A percentile compares a stretch with the other conserved stretches of the same genome.
Evolutionary conservation across 306 rosid species (phyloP).

Genomic region (Trifolium subterraneum): DNA sequence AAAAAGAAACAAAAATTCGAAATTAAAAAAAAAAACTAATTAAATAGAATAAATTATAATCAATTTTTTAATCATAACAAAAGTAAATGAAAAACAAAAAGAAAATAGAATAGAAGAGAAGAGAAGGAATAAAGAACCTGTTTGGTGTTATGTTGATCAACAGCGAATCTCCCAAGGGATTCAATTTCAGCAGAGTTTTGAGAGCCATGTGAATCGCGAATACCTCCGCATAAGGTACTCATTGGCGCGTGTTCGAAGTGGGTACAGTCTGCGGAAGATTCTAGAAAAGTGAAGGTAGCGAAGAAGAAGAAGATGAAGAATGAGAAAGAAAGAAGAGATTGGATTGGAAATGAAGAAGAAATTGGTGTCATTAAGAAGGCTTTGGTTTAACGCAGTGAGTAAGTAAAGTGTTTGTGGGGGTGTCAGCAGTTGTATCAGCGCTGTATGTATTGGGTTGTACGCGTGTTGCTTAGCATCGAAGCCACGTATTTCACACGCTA

Average conservation of each 20-base stretch:
- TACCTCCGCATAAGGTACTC: constrained; percentile 69
- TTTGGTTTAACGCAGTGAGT: constrained; percentile 22
- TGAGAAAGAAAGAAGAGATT: neutral
- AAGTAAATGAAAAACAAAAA: no score
- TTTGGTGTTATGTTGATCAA: constrained; percentile 77
- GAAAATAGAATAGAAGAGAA: neutral
- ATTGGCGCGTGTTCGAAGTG: constrained; percentile 46
- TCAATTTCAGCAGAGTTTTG: constrained; percentile 67
- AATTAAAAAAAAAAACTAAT: no score
- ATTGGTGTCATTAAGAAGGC: constrained; percentile 46
- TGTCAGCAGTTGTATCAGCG: no score
- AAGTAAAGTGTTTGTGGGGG: neutral
- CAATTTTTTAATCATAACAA: no score
- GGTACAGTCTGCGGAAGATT: constrained; percentile 33
- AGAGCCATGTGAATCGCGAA: constrained; percentile 48
- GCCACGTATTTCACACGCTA: constrained; percentile 5
- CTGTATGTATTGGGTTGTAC: neutral
- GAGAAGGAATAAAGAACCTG: constrained; percentile 46
- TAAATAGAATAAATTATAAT: no score
- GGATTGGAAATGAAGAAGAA: neutral
- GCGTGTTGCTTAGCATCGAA: neutral
- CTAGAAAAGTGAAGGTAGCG: constrained; percentile 3
- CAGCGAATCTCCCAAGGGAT: constrained; percentile 78
- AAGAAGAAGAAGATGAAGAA: constrained; percentile 18
- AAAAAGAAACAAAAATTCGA: no score